phyloP scores from a whole-genome alignment of 2,329 filamentous ascomycete genomes.

The Westerdykella sp. region DNA sequence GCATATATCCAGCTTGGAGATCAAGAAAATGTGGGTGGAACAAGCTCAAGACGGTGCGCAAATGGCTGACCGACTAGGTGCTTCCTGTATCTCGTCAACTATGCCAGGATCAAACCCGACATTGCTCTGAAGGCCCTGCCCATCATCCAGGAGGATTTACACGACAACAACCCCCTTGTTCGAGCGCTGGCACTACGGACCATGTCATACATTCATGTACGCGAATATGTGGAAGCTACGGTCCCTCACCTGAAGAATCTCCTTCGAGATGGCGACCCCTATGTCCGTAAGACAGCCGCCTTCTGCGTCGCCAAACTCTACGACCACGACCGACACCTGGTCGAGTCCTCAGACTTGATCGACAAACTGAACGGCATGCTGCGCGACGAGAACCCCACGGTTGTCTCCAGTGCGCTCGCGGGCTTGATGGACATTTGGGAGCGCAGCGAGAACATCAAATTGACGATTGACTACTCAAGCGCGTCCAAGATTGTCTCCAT shows the following conservation, averaged over 20 bases:
- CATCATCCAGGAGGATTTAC: slow-evolving; percentile 85
- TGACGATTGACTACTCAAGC: slow-evolving; percentile 96
- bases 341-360: slow-evolving; percentile 87
- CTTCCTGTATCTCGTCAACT: slow-evolving; percentile 96
- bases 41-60: neutral
- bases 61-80: slow-evolving; percentile 59
- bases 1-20: slow-evolving; percentile 88
- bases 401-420: slow-evolving; percentile 89
- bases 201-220: slow-evolving; percentile 95
- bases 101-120: slow-evolving; percentile 88
- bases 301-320: slow-evolving; percentile 97
- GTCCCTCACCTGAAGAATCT: slow-evolving; percentile 77
- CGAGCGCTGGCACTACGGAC: slow-evolving; percentile 87
- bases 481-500: slow-evolving; percentile 98
- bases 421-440: slow-evolving; percentile 98
- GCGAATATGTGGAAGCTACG: slow-evolving; percentile 89
- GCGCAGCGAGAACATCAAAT: slow-evolving; percentile 90
- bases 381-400: slow-evolving; percentile 93
- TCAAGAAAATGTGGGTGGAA: slow-evolving; percentile 89
- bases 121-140: slow-evolving; percentile 89
- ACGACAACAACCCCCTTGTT: slow-evolving; percentile 85
- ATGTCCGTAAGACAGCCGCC: slow-evolving; percentile 94
- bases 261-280: slow-evolving; percentile 81
- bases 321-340: slow-evolving; percentile 85
- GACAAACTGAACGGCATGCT: slow-evolving; percentile 84